These are phyloP conservation scores for Eutrema yunnanense DNA, from an alignment of 345 rosid genomes.

Conservation along the genomic window DNA sequence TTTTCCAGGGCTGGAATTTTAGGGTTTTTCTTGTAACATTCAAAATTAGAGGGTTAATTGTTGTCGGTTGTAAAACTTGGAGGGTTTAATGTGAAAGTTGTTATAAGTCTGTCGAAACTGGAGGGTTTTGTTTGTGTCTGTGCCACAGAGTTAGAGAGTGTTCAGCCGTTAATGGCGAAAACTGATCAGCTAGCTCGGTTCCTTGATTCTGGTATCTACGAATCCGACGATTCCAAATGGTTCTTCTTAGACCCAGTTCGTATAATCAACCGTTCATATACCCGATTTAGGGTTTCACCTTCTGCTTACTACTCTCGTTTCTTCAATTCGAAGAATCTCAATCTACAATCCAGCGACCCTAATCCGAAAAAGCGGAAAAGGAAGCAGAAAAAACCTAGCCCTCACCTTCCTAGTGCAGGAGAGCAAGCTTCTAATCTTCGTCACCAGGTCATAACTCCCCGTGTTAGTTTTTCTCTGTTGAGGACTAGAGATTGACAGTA, in stretches of 20 bases:
- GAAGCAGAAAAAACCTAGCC: conserved; percentile 32
- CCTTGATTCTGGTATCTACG: conserved; percentile 47
- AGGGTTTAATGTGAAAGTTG: conserved; percentile 3
- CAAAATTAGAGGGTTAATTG: background rate
- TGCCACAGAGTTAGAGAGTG: background rate
- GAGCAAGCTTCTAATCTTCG: conserved; percentile 62
- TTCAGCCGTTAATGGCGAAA: conserved; percentile 31
- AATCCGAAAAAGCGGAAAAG: conserved; percentile 52
- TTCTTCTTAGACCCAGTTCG: conserved; percentile 73
- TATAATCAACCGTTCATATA: conserved; percentile 48
- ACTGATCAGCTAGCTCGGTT: conserved; percentile 32
- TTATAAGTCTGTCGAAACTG: background rate
- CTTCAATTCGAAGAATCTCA: conserved; percentile 39
- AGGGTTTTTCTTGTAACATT: background rate
- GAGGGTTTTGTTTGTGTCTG: background rate
- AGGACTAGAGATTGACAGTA: background rate
- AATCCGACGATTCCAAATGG: conserved; percentile 35
- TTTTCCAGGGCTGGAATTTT: background rate
- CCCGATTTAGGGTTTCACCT: conserved; percentile 54
- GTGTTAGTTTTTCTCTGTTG: background rate
- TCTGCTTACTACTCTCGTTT: conserved; percentile 72
- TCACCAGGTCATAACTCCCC: conserved; percentile 44
- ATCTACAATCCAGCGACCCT: conserved; percentile 14
- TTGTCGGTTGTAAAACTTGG: background rate
- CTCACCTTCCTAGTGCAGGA: conserved; percentile 39